Evolutionary conservation across 2,329 filamentous ascomycete genomes (phyloP), one percentile per base, ranked within the genome.

Genomic region (Xylaria sp.): DNA sequence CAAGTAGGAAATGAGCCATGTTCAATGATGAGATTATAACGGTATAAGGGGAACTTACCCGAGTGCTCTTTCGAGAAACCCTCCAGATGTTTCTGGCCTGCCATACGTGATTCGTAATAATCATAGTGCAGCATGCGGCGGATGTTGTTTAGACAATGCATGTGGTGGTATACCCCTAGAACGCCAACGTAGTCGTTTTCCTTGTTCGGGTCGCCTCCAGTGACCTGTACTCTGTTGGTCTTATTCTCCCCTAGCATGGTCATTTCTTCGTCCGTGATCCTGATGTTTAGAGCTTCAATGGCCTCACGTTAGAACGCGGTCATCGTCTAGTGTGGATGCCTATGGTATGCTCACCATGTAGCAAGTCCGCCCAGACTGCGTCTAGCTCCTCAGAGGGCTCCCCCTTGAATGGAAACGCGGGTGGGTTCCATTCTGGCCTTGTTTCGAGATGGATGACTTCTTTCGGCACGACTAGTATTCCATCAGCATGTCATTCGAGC

Each of bases 151-250:
- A 72, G 24, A 32, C 70, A 72, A 36, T 72, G 70, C 2, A 72
- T 36, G 48, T 72, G 68, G 48, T 72, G 70, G 54, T 67, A 72
- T 32, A 72, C 68, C 17, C 70, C 70, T 34, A 72, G 45, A 1
- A 57, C 63, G 30, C 63, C 68, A n/a, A 63, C 58, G 53, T 72
- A 70, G 21, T 51, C 48, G 19, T 17, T 1, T 3, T 51, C 42
- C 42, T 47, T 47, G 17, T n/a, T 17, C 8, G 42, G 42, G 61
- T 68, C 63, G 14, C 68, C 65, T n/a, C 65, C 68, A 27, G 66
- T 69, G 7, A 72, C 68, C n/a, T 69, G 65, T 45, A 72, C 64
- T 70, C 71, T 69, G 47, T 73, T 71, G 2, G 73, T 60, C 67
- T 61, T 39, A 67, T 65, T 61, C 53, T 67, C 53, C 8, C 63